Conservation (phyloP, 768 basidiomycete species). For the Pleurotus sapidus region DNA sequence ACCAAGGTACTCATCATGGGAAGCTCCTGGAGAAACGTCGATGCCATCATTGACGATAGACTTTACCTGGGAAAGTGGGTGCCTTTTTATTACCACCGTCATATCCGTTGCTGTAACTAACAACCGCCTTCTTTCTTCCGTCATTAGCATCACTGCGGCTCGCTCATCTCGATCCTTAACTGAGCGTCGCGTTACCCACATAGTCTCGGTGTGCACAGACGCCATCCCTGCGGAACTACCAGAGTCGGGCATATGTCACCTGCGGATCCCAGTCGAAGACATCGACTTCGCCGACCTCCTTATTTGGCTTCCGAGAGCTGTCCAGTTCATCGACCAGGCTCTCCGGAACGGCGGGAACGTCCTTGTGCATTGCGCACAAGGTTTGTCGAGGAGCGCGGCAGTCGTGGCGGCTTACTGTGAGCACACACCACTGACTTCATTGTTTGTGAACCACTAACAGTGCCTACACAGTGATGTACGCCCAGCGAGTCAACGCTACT, state of each 20-base stretch:
- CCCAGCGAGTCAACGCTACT: constrained; percentile 51
- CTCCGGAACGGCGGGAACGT: constrained; percentile 55
- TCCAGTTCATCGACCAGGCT: constrained; percentile 64
- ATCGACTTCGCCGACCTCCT: constrained; percentile 68
- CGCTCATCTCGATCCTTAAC: constrained; percentile 67
- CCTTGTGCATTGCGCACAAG: constrained; percentile 67
- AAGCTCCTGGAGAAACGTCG: constrained; percentile 58
- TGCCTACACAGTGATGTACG: constrained; percentile 58
- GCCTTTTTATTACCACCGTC: constrained; percentile 16
- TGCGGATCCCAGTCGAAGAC: constrained; percentile 70
- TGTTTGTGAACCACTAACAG: neutral
- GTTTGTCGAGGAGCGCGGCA: constrained; percentile 62
- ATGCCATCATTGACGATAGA: constrained; percentile 59
- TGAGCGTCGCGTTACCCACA: constrained; percentile 76
- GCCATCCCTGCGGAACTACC: constrained; percentile 68
- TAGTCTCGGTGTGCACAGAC: constrained; percentile 75
- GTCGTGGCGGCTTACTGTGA: constrained; percentile 77
- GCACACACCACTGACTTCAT: constrained; percentile 17
- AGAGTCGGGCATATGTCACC: constrained; percentile 65
- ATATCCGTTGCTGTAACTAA: constrained; percentile 13
- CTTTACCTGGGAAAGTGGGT: constrained; percentile 78
- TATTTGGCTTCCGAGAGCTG: constrained; percentile 62
- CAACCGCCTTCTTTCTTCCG: constrained; percentile 11
- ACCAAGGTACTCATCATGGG: constrained; percentile 32
- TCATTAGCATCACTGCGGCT: constrained; percentile 64